Evolutionary conservation across 2,329 filamentous ascomycete species (phyloP), one percentile per base, ranked within the genome.

Genomic region (Colletotrichum coccodes): DNA sequence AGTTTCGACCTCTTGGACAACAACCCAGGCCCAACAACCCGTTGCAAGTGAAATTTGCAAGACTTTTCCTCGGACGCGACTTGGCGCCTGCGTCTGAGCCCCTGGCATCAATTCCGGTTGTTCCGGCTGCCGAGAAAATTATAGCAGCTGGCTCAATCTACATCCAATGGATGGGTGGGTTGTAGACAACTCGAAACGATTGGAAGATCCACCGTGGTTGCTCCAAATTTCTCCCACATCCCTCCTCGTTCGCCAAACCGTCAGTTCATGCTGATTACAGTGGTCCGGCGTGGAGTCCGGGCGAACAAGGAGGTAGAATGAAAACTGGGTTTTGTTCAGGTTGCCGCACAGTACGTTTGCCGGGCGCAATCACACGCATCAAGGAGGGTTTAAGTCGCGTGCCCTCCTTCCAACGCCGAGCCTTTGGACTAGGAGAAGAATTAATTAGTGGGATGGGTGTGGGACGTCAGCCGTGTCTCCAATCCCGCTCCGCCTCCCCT

Each of bases 51-150:
- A 60, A 58, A 30, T 52, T 60, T 18, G 12, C 60, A 38, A 40
- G 16, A 8, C 26, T 60, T 32, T 46, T 23, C 28, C 38, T 60
- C 60, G 46, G 47, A 8, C 6, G 6, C 23, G 65, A 56, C 60
- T 65, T 60, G 65, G 54, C 49, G n/a, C 18, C 26, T 34, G 54
- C 53, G n/a, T 30, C n/a, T 6, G 14, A 1, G 4, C 60, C 54
- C 54, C 54, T 65, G 61, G 36, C 21, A 40, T 26, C 40, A 32
- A 60, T 66, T 67, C 54, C 61, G 66, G 38, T 44, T 38, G 40
- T 68, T 68, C 66, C 66, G 66, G 56, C 61, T 68, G 61, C 65
- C 61, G 61, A 68, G 65, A 60, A 60, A 44, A 49, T 4, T 28
- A 42, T 34, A 36, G 23, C 7, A 40, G 32, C 49, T 36, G 46